Evolutionary conservation across 495 filamentous ascomycete genomes (phyloP).

Genomic region (Trichoderma orchidacearum): DNA sequence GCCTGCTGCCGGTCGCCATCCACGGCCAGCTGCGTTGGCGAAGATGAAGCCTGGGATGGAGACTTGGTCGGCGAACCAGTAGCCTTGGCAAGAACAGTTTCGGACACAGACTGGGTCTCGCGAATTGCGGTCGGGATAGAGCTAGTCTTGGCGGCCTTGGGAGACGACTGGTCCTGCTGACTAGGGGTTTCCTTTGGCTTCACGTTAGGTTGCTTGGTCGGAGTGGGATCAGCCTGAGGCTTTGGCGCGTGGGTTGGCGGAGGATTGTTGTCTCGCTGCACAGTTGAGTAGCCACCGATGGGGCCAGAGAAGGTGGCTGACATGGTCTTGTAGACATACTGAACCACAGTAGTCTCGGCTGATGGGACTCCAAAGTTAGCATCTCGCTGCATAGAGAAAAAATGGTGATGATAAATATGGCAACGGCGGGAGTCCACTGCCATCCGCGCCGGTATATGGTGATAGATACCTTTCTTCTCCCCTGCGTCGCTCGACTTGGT

Average conservation of each 20-base stretch:
- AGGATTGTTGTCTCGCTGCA: neutral
- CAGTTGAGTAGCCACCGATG: slow-evolving; percentile 41
- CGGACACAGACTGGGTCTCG: neutral
- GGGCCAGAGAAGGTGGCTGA: slow-evolving; percentile 40
- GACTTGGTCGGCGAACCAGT: neutral
- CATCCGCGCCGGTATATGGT: too few species aligned
- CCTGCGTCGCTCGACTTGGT: neutral
- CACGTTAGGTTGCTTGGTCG: neutral
- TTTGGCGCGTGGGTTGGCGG: neutral
- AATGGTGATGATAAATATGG: too few species aligned
- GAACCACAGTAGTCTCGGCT: slow-evolving; percentile 20
- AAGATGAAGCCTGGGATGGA: too few species aligned
- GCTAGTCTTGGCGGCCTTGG: neutral
- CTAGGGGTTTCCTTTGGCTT: neutral
- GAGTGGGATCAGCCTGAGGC: neutral
- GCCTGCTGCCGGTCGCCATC: neutral
- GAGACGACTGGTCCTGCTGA: neutral
- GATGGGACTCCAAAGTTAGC: neutral
- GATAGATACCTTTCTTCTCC: too few species aligned
- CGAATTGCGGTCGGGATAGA: neutral
- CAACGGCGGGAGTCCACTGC: too few species aligned
- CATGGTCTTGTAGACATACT: slow-evolving; percentile 42
- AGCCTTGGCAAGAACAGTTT: neutral
- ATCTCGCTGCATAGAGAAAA: too few species aligned
- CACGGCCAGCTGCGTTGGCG: neutral